Evolutionary conservation across 495 filamentous ascomycete species (phyloP).

Genomic region (Recurvomyces mirabilis): DNA sequence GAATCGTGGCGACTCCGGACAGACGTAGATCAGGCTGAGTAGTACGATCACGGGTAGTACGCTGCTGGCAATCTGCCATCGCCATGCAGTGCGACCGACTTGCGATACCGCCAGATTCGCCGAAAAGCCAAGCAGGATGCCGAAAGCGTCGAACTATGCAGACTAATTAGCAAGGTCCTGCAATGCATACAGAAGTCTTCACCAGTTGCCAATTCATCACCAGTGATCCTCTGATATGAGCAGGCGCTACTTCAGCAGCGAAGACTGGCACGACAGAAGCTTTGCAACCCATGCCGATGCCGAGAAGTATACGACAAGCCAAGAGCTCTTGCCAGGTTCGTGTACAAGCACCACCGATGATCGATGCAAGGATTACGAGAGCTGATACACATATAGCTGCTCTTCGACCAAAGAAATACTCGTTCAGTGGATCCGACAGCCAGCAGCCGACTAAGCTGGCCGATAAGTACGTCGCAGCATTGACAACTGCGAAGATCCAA

Average conservation of each 20-base stretch:
- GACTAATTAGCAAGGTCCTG: no score
- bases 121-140: conserved; percentile 49
- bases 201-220: conserved; percentile 57
- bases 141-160: conserved; percentile 47
- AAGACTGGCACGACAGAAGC: conserved; percentile 43
- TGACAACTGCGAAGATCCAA: conserved; percentile 18
- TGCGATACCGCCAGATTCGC: conserved; percentile 51
- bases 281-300: conserved; percentile 22
- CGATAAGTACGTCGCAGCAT: conserved; percentile 12
- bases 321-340: conserved; percentile 16
- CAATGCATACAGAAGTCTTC: no score
- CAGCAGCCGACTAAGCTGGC: conserved; percentile 15
- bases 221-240: conserved; percentile 48
- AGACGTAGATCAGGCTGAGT: conserved; percentile 47
- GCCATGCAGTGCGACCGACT: conserved; percentile 46
- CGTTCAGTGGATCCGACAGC: conserved; percentile 47
- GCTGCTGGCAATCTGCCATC: conserved; percentile 52
- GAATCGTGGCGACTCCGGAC: conserved; percentile 21
- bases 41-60: conserved; percentile 64
- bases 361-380: conserved; percentile 14
- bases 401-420: conserved; percentile 32
- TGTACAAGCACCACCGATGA: conserved; percentile 18
- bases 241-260: conserved; percentile 50
- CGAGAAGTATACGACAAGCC: conserved; percentile 18
- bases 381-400: conserved; percentile 17